Evolutionary conservation across 1,139 yeast species (phyloP), one percentile per base, ranked within the genome.

Genomic region (Suhomyces coccinellae): DNA sequence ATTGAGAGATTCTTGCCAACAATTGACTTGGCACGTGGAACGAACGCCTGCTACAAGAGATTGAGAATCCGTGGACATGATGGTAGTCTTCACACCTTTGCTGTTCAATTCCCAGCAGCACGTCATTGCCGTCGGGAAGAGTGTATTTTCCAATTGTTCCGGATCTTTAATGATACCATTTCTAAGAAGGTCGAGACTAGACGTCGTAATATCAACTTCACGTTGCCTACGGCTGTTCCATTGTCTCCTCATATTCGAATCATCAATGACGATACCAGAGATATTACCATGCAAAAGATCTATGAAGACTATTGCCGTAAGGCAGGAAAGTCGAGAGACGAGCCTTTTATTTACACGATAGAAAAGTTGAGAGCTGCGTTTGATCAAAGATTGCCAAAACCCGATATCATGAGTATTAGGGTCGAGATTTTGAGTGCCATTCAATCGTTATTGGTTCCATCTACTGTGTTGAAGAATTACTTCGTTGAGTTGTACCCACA

Each of bases 91-190:
- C 97, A 93, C 65, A 82, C 93, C 37, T 95, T 93, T 74, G 95
- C 97, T 0, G 95, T 95, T 14, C 99, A 95, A 68, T 91, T 87
- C 66, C 99, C 99, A 5, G 96, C 99, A 14, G 97, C 97, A 10
- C 83, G 99, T 56, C 97, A 93, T 59, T 89, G 97, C 58, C 86
- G 99, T 60, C 82, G 99, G 47, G 99, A 95, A 63, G 99, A 95
- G 61, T 79, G 96, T 41, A 85, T 93, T 47, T 87, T 89, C 73
- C 99, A 93, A 64, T 68, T 95, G 54, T 91, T 89, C 76, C 79
- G 97, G 55, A 80, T 93, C 40, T 83, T 95, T 67, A 89, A 89
- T 62, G 91, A 87, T 53, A 83, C 87, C 6, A 71, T 95, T 45
- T 73, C 86, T 1, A 81, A 87, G 56, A 86, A 87, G 60, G 96